Conservation (phyloP, 2,329 filamentous ascomycete species). For the Fusarium sp. region DNA sequence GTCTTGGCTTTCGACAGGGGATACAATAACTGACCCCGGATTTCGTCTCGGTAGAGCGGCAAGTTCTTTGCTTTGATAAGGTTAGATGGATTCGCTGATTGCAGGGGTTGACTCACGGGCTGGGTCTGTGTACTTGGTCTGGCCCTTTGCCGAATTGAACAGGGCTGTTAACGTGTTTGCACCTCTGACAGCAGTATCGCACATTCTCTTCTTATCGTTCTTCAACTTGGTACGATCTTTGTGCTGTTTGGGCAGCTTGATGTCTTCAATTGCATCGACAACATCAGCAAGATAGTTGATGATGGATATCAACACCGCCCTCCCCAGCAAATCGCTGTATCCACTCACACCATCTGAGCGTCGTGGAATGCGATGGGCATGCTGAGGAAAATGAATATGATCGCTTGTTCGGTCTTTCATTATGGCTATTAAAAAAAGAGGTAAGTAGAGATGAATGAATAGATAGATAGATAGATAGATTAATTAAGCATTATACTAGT, state of each 20-base stretch:
- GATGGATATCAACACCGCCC: slow-evolving; percentile 33
- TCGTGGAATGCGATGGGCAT: slow-evolving; percentile 27
- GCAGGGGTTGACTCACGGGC: slow-evolving; percentile 15
- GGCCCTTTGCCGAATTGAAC: slow-evolving; percentile 28
- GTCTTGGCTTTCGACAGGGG: slow-evolving; percentile 29
- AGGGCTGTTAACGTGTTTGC: slow-evolving; percentile 29
- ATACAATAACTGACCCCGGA: slow-evolving; percentile 21
- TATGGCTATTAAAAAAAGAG: slow-evolving; percentile 18
- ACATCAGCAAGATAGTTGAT: slow-evolving; percentile 35
- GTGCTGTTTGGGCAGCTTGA: slow-evolving; percentile 23
- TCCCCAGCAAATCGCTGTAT: slow-evolving; percentile 25
- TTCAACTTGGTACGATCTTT: slow-evolving; percentile 23
- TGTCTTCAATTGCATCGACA: slow-evolving; percentile 29
- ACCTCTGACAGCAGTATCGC: slow-evolving; percentile 24
- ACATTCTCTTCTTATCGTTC: slow-evolving; percentile 25
- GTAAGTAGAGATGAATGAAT: background rate
- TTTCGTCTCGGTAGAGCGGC: slow-evolving; percentile 28
- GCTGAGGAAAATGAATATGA: slow-evolving; percentile 28
- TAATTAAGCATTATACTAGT: slow-evolving; percentile 4
- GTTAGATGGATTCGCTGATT: background rate
- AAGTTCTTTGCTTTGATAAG: slow-evolving; percentile 25
- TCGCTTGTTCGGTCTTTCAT: slow-evolving; percentile 32
- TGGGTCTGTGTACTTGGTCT: slow-evolving; percentile 27
- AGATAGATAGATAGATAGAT: background rate
- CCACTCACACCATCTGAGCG: slow-evolving; percentile 23